Conservation (phyloP, 257 asterid species). For the Scutellaria galericulata region DNA sequence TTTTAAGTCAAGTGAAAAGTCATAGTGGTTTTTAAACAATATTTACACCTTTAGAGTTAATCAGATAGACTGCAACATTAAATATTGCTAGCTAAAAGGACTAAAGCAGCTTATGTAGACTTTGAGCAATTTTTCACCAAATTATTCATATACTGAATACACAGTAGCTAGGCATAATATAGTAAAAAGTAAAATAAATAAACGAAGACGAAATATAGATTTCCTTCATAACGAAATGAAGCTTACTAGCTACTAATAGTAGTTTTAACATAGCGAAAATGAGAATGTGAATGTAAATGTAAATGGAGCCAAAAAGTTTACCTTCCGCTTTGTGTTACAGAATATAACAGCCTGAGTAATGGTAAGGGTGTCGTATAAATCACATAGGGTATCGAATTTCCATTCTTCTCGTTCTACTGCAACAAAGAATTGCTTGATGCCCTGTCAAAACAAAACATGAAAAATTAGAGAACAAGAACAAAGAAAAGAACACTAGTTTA, state of each 20-base stretch:
- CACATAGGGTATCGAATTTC: conserved; percentile 93
- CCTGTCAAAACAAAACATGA: conserved; percentile 49
- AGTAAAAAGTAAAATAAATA: not conserved
- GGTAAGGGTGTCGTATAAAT: conserved; percentile 90
- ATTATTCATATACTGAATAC: not conserved
- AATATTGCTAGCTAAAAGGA: too few species aligned
- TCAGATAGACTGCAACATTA: too few species aligned
- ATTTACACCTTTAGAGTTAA: too few species aligned
- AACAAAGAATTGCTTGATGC: conserved; percentile 94
- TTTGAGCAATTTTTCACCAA: not conserved
- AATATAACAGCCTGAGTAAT: conserved; percentile 97
- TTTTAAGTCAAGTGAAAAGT: too few species aligned
- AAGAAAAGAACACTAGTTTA: not conserved
- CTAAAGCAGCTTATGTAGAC: too few species aligned
- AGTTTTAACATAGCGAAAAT: conserved; percentile 6
- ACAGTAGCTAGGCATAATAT: not conserved
- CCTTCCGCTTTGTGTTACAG: conserved; percentile 95
- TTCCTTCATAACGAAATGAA: not conserved
- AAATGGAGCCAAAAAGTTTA: conserved; percentile 30
- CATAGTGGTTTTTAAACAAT: too few species aligned
- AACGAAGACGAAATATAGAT: not conserved
- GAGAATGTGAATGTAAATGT: conserved; percentile 13
- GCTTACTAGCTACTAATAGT: not conserved
- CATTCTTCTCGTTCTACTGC: conserved; percentile 95
- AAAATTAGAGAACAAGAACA: not conserved